These are phyloP conservation scores for Exophiala calicioides DNA, from an alignment of 2,329 filamentous ascomycete genomes.

Conservation along the genomic window DNA sequence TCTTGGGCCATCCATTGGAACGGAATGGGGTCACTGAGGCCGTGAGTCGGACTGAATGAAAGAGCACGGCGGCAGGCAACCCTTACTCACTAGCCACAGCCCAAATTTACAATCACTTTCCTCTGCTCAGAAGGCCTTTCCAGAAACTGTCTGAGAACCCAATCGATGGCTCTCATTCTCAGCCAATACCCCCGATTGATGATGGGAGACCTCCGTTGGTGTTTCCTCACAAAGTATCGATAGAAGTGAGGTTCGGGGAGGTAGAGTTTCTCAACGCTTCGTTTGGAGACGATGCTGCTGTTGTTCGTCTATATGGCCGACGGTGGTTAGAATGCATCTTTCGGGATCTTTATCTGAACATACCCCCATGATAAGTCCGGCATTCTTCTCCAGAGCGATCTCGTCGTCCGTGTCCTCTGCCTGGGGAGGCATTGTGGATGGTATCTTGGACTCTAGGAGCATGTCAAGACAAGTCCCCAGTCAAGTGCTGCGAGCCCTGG, in stretches of 20 bases:
- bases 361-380: slow-evolving; percentile 58
- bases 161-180: slow-evolving; percentile 78
- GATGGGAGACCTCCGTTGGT: slow-evolving; percentile 77
- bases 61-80: background rate
- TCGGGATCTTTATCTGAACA: slow-evolving; percentile 31
- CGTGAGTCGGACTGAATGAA: slow-evolving; percentile 5
- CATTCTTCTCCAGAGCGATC: slow-evolving; percentile 41
- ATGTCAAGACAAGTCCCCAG: too few relatives aligned
- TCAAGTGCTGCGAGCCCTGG: too few relatives aligned
- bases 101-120: slow-evolving; percentile 32
- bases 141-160: slow-evolving; percentile 74
- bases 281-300: slow-evolving; percentile 88
- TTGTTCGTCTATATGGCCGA: slow-evolving; percentile 68
- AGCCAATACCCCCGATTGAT: slow-evolving; percentile 91
- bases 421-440: slow-evolving; percentile 10
- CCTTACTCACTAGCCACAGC: slow-evolving; percentile 33
- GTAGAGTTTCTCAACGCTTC: slow-evolving; percentile 89
- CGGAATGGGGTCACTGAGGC: slow-evolving; percentile 74
- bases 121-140: slow-evolving; percentile 45
- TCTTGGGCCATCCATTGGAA: slow-evolving; percentile 78
- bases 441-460: slow-evolving; percentile 18
- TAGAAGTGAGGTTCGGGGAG: slow-evolving; percentile 81
- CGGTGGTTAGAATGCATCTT: background rate
- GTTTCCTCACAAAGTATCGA: slow-evolving; percentile 82
- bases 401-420: slow-evolving; percentile 20